Conservation (phyloP, 805 yeast genomes). For the Danielozyma ontarioensis region DNA sequence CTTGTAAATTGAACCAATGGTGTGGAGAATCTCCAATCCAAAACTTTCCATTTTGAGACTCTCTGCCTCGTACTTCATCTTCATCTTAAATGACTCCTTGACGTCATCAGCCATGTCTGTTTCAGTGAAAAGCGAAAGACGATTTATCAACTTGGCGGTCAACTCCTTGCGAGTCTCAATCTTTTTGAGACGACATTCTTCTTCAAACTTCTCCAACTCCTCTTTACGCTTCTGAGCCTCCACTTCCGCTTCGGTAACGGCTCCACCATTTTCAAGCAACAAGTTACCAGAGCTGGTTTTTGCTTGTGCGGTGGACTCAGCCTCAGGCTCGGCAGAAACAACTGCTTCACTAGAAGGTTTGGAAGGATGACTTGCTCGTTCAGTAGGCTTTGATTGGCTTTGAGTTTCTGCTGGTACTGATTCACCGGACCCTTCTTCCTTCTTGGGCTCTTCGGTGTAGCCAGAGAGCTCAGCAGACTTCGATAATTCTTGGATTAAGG, state of each 20-base stretch:
- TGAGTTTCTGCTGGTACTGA: too few species aligned
- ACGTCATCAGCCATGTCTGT: conserved; percentile 41
- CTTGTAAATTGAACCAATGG: conserved; percentile 64
- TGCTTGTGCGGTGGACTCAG: not conserved
- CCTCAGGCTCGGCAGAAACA: too few species aligned
- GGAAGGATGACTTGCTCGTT: not conserved
- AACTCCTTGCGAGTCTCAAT: conserved; percentile 61
- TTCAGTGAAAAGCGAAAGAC: conserved; percentile 39
- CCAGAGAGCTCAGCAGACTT: conserved; percentile 41
- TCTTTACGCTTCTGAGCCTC: conserved; percentile 43
- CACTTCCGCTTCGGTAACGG: conserved; percentile 30
- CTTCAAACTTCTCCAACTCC: conserved; percentile 64
- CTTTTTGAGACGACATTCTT: conserved; percentile 65
- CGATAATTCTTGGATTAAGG: conserved; percentile 40
- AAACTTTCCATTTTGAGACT: conserved; percentile 75
- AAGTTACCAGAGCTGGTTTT: too few species aligned
- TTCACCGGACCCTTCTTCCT: conserved; percentile 21
- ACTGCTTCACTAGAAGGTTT: not conserved
- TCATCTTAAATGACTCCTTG: conserved; percentile 49
- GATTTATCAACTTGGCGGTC: conserved; percentile 47
- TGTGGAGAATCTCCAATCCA: conserved; percentile 76
- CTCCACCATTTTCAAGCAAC: not conserved
- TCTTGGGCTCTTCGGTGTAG: conserved; percentile 23
- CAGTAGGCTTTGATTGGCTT: not conserved
- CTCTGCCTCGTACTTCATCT: conserved; percentile 79